Evolutionary conservation across 768 basidiomycete genomes (phyloP).

Genomic region (Grammothele lineata): DNA sequence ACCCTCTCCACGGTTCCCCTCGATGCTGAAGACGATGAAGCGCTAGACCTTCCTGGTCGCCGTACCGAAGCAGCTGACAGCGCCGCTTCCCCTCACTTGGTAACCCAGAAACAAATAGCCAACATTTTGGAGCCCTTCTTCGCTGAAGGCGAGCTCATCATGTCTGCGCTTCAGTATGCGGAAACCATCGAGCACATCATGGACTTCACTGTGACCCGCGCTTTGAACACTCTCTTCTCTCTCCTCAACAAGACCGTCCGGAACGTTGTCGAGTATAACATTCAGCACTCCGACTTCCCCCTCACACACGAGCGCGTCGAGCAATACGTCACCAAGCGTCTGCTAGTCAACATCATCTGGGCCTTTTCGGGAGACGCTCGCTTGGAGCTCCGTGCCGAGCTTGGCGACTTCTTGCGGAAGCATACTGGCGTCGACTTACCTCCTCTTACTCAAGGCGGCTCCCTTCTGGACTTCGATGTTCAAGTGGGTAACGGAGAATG

Average conservation of each 20-base stretch:
- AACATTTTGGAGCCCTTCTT: conserved; percentile 79
- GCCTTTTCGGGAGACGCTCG: conserved; percentile 97
- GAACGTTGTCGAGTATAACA: conserved; percentile 91
- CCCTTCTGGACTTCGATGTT: conserved; percentile 94
- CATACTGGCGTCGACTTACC: conserved; percentile 92
- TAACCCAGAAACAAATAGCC: conserved; percentile 73
- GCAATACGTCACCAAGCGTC: conserved; percentile 84
- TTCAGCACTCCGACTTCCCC: conserved; percentile 93
- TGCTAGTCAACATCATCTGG: conserved; percentile 94
- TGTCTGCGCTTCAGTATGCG: conserved; percentile 72
- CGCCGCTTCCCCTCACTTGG: conserved; percentile 59
- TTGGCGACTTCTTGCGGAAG: conserved; percentile 83
- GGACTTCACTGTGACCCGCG: conserved; percentile 93
- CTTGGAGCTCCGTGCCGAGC: conserved; percentile 78
- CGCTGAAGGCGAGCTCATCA: conserved; percentile 75
- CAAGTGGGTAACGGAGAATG: conserved; percentile 83
- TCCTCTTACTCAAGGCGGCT: conserved; percentile 64
- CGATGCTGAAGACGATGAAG: conserved; percentile 88
- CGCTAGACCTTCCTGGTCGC: conserved; percentile 55
- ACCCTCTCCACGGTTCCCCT: conserved; percentile 71
- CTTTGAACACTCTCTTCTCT: conserved; percentile 94
- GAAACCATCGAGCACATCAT: conserved; percentile 94
- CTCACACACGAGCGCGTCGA: conserved; percentile 79
- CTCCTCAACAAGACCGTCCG: conserved; percentile 94
- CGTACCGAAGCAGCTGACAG: conserved; percentile 43